A percentile compares a stretch with the other conserved stretches of the same genome.
Conservation (phyloP, 345 rosid genomes). For the Citrus mangshanensis region DNA sequence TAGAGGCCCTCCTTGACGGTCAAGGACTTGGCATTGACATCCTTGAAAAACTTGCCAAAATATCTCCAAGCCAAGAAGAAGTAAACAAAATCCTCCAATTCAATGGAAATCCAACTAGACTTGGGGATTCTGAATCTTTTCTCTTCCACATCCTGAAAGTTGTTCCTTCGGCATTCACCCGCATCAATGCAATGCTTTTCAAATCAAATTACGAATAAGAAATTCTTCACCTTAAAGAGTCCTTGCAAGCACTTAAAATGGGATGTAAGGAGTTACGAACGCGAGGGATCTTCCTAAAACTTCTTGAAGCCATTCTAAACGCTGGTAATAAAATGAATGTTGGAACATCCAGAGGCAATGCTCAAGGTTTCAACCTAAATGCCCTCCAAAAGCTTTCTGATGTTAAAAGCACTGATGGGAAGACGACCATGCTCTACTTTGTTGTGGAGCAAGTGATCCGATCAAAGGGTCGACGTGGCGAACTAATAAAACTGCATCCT, state of each 20-base stretch:
- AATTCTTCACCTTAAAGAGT: slow-evolving; percentile 50
- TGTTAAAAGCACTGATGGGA: slow-evolving; percentile 74
- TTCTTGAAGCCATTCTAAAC: slow-evolving; percentile 82
- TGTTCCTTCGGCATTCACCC: slow-evolving; percentile 67
- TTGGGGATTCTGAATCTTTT: slow-evolving; percentile 74
- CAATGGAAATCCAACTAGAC: slow-evolving; percentile 40
- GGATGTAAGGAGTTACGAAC: slow-evolving; percentile 69
- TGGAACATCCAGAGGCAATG: slow-evolving; percentile 86
- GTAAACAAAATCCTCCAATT: slow-evolving; percentile 52
- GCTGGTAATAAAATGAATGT: slow-evolving; percentile 89
- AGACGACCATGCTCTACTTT: slow-evolving; percentile 75
- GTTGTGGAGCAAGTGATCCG: slow-evolving; percentile 74
- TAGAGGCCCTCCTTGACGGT: slow-evolving; percentile 47
- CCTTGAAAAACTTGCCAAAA: slow-evolving; percentile 69
- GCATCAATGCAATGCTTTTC: slow-evolving; percentile 64
- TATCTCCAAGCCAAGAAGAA: slow-evolving; percentile 76
- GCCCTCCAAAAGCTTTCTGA: slow-evolving; percentile 69
- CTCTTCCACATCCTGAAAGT: slow-evolving; percentile 58
- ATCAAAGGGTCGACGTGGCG: slow-evolving; percentile 58
- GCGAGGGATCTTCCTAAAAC: slow-evolving; percentile 71
- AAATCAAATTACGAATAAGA: slow-evolving; percentile 61
- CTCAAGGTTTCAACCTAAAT: slow-evolving; percentile 68
- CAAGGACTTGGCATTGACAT: slow-evolving; percentile 48
- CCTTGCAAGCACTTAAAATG: slow-evolving; percentile 49
- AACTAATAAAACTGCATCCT: slow-evolving; percentile 5